A percentile compares a stretch with the other conserved stretches of the same genome.
Evolutionary conservation across 179 eudicot species (phyloP).

Genomic region (Beta macrorhiza): DNA sequence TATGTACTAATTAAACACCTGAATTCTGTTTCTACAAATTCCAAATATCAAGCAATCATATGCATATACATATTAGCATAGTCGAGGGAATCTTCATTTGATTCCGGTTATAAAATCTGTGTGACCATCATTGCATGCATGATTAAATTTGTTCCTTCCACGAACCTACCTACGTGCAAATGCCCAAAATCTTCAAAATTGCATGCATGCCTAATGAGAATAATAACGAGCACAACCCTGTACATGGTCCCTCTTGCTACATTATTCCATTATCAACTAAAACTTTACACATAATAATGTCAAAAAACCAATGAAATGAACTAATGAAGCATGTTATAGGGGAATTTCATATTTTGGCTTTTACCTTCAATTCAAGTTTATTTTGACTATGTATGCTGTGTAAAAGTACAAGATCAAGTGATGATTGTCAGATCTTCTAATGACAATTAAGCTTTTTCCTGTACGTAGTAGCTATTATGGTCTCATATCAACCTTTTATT

Average conservation of each 20-base stretch:
- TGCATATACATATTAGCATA: background rate
- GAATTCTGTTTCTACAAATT: too few species aligned
- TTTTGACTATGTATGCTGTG: background rate
- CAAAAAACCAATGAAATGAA: background rate
- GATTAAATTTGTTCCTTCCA: conserved; percentile 11
- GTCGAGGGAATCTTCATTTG: background rate
- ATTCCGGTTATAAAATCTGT: background rate
- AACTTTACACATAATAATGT: background rate
- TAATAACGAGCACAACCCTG: background rate
- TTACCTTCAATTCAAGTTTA: background rate
- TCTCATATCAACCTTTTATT: too few species aligned
- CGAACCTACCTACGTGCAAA: conserved; percentile 17
- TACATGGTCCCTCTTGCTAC: background rate
- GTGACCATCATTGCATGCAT: background rate
- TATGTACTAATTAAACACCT: too few species aligned
- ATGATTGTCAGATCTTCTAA: background rate
- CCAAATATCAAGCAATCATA: background rate
- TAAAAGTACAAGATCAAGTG: too few species aligned
- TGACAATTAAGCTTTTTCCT: background rate
- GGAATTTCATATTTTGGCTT: background rate
- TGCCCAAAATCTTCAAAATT: background rate
- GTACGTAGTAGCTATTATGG: too few species aligned
- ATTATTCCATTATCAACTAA: too few species aligned
- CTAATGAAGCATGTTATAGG: too few species aligned
- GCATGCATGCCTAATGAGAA: conserved; percentile 15